phyloP scores from a whole-genome alignment of 768 basidiomycete species.

The Clathrus columnatus region DNA sequence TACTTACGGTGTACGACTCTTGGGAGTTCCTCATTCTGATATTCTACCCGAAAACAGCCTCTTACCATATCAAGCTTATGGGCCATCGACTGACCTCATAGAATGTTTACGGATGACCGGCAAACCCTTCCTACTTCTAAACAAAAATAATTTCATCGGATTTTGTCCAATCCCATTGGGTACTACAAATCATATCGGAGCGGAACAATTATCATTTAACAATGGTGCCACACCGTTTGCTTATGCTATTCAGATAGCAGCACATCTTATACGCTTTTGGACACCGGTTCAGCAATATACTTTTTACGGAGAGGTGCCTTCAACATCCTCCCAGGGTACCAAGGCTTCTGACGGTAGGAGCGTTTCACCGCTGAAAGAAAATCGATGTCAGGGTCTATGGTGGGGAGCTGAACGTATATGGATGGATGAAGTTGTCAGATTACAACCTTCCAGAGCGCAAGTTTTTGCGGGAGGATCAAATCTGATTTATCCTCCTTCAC shows the following conservation, averaged over 20 bases:
- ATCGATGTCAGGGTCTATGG: slow-evolving; percentile 74
- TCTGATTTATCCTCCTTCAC: slow-evolving; percentile 52
- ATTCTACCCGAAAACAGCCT: slow-evolving; percentile 47
- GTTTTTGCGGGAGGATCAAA: slow-evolving; percentile 59
- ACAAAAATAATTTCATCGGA: slow-evolving; percentile 25
- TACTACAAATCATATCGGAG: not conserved
- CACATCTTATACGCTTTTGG: slow-evolving; percentile 56
- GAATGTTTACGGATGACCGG: slow-evolving; percentile 3
- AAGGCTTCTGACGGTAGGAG: not conserved
- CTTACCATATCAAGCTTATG: slow-evolving; percentile 68
- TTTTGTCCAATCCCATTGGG: slow-evolving; percentile 46
- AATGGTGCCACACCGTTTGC: slow-evolving; percentile 57
- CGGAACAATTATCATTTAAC: slow-evolving; percentile 29
- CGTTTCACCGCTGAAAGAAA: slow-evolving; percentile 14
- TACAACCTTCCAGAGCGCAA: slow-evolving; percentile 49
- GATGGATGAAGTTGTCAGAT: slow-evolving; percentile 74
- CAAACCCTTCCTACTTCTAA: not conserved
- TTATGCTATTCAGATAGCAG: slow-evolving; percentile 63
- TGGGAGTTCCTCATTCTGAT: slow-evolving; percentile 45
- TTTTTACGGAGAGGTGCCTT: slow-evolving; percentile 20
- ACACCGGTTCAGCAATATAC: slow-evolving; percentile 67
- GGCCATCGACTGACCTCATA: slow-evolving; percentile 33
- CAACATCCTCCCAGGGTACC: slow-evolving; percentile 27
- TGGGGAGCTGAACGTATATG: slow-evolving; percentile 87
- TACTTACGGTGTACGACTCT: slow-evolving; percentile 58